Conservation (phyloP, 768 basidiomycete genomes). For the Termitomyces titanicus region DNA sequence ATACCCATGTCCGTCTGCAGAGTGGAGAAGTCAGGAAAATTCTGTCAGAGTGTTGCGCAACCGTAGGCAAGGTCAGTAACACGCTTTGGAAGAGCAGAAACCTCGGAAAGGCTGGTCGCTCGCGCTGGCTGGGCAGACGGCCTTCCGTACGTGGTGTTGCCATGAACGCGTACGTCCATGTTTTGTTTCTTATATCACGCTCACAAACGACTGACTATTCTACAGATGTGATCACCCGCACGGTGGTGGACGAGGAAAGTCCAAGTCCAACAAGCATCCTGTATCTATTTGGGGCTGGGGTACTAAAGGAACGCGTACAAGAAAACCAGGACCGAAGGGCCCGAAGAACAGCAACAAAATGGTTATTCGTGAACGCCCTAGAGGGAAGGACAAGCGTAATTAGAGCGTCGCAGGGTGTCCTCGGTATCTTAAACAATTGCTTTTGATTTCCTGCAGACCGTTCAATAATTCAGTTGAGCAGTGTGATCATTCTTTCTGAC, state of each 20-base stretch:
- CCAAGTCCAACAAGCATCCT: slow-evolving; percentile 94
- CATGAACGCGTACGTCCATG: slow-evolving; percentile 81
- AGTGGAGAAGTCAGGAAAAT: slow-evolving; percentile 92
- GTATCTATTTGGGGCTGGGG: slow-evolving; percentile 92
- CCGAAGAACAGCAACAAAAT: slow-evolving; percentile 86
- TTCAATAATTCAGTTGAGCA: background rate
- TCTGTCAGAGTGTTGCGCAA: slow-evolving; percentile 77
- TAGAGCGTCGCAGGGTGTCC: slow-evolving; percentile 20
- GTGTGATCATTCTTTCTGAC: slow-evolving; percentile 6
- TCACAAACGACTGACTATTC: slow-evolving; percentile 1
- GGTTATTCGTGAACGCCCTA: slow-evolving; percentile 84
- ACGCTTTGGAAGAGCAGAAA: slow-evolving; percentile 79
- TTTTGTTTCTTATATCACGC: slow-evolving; percentile 1
- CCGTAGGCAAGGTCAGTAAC: slow-evolving; percentile 91
- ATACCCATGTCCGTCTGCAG: slow-evolving; percentile 81
- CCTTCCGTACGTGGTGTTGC: slow-evolving; percentile 92
- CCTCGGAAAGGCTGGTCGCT: slow-evolving; percentile 90
- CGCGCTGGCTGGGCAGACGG: slow-evolving; percentile 80
- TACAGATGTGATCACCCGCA: slow-evolving; percentile 86
- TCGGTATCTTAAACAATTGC: slow-evolving; percentile 6
- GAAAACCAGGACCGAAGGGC: slow-evolving; percentile 88
- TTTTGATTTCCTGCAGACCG: background rate
- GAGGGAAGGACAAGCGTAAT: slow-evolving; percentile 52
- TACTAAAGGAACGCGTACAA: slow-evolving; percentile 89
- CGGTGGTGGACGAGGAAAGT: slow-evolving; percentile 97